Evolutionary conservation across 495 filamentous ascomycete genomes (phyloP).

Genomic region (Pseudoneurospora amorphoporcata): DNA sequence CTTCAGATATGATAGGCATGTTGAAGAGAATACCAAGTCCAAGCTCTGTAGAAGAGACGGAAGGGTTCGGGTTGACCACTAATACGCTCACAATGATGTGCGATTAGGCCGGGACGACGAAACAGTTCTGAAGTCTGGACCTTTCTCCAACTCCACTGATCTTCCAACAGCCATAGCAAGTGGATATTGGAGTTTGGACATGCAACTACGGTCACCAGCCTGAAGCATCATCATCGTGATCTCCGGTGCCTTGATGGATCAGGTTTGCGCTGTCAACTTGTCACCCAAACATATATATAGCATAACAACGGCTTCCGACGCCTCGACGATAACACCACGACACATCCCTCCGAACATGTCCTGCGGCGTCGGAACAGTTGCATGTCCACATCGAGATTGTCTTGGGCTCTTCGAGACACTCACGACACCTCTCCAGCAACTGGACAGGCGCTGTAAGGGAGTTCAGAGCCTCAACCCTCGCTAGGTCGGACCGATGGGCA

Average conservation of each 20-base stretch:
- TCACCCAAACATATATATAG: background rate
- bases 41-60: background rate
- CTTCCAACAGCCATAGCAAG: background rate
- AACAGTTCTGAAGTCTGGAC: background rate
- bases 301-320: background rate
- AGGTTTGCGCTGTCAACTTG: background rate
- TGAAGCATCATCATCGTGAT: background rate
- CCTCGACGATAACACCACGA: background rate
- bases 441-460: background rate
- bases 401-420: background rate
- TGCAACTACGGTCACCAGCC: background rate
- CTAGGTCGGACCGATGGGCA: background rate
- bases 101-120: background rate
- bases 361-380: background rate
- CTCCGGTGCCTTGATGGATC: background rate
- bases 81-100: background rate
- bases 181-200: background rate
- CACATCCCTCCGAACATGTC: background rate
- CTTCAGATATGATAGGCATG: background rate
- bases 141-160: background rate
- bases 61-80: background rate
- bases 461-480: background rate
- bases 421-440: background rate
- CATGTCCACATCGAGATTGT: background rate
- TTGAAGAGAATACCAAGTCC: background rate